Evolutionary conservation across 106 monocot genomes (phyloP), one percentile per base, ranked within the genome.

Genomic region (Apostasia shenzhenica): DNA sequence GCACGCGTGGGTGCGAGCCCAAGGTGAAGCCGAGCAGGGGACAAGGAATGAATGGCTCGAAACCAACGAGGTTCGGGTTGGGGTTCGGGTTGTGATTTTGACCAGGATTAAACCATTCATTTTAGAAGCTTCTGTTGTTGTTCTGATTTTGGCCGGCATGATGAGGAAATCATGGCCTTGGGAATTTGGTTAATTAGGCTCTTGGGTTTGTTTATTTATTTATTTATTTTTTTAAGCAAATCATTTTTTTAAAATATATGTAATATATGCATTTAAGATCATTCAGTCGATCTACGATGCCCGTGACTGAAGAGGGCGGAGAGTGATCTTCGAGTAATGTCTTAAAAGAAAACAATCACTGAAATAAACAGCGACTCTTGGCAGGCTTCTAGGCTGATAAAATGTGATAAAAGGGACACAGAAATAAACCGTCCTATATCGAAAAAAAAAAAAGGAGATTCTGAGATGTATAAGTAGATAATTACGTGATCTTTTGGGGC

Each of bases 111-210:
- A 57, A 26, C 38, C 57, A 57, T 57, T 57, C 5, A 57, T 26
- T 26, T 57, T 57, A 57, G 57, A 57, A 57, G 57, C 26, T 57
- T 57, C 57, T 57, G 57, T 26, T 57, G 10, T 57, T 57, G 57
- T 6, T 57, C 57, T 14, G 0, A 26, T 3, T 4, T 57, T 0
- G n/a, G 57, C 26, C 14, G 57, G 38, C 57, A 57, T 26, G 37
- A 37, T 1, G 3, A 57, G 5, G 57, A 57, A 57, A 57, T 37
- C 57, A 26, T 57, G 57, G 37, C 38, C 26, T 6, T 26, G 37
- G 37, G 57, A 57, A 57, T 57, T 57, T 57, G 57, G 1, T 57
- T 0, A 5, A 57, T 5, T 57, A 38, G 38, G 1, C 10, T 57
- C 3, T 57, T 26, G 6, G 50, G 37, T 41, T 40, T 37, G 38